phyloP scores from a whole-genome alignment of 495 filamentous ascomycete species.

The Trypethelium eluteriae region DNA sequence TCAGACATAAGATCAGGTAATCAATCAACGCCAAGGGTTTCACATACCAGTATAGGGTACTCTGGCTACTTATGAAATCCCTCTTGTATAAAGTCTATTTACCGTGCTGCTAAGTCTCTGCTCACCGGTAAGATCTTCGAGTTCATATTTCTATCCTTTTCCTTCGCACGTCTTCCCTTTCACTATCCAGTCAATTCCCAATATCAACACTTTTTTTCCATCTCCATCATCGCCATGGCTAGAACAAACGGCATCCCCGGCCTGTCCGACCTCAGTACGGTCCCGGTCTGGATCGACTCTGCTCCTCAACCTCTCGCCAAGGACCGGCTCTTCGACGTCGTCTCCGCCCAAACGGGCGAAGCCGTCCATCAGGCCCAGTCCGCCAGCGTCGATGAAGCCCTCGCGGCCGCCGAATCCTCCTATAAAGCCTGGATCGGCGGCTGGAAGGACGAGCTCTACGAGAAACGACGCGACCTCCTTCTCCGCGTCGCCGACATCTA shows the following conservation, averaged over 20 bases:
- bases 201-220: not conserved
- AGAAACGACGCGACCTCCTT: slow-evolving; percentile 20
- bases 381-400: slow-evolving; percentile 12
- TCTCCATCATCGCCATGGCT: not conserved
- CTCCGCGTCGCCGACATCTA: slow-evolving; percentile 19
- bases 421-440: slow-evolving; percentile 14
- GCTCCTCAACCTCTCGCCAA: not conserved
- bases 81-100: too few species aligned
- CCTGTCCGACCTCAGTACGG: not conserved
- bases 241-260: not conserved
- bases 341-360: not conserved
- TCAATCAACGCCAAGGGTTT: too few species aligned
- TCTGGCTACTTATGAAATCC: too few species aligned
- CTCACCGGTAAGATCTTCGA: too few species aligned
- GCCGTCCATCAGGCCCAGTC: slow-evolving; percentile 6
- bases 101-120: too few species aligned
- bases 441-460: slow-evolving; percentile 11
- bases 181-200: not conserved
- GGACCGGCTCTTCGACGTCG: slow-evolving; percentile 7
- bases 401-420: slow-evolving; percentile 1
- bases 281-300: not conserved
- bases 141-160: too few species aligned
- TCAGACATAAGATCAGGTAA: too few species aligned
- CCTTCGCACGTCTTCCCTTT: not conserved
- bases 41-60: too few species aligned